Evolutionary conservation across 305 asterid species (phyloP), one percentile per base, ranked within the genome.

Genomic region (Galium porrigens): DNA sequence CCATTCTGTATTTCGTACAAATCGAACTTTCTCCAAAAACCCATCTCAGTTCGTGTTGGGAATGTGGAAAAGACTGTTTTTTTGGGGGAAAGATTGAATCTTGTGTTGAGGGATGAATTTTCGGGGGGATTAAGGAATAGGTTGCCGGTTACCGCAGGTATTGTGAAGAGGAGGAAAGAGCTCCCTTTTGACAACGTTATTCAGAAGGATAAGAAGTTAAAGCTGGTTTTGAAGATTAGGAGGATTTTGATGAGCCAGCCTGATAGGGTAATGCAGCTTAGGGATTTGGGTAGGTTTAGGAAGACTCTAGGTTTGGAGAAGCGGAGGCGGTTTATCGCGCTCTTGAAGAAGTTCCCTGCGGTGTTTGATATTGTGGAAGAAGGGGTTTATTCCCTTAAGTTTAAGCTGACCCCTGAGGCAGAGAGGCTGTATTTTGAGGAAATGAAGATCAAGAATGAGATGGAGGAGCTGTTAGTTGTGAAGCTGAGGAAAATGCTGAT

Each of bases 191-290:
- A 92, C 74, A 89, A 83, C 74, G 99, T 92, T 57, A 92, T 92
- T 74, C 94, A 89, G 76, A 89, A 83, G 88, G 99, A 92, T 25
- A 92, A 92, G 88, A 92, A 89, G 87, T 86, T 92, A 27, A 92
- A 80, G 59, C 63, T 92, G 79, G 99, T 86, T 42, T 67, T 92
- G 72, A 89, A 84, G 65, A 89, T 92, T 68, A 83, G 97, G 76
- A 89, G 81, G 82, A 83, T 92, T 80, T 69, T 92, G 65, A 81
- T 86, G 86, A 82, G 84, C 70, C 99, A 92, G 37, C 96, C 95
- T 22, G 81, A 92, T 78, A 81, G 91, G 70, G 73, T 82, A 32
- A 89, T 92, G 99, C 72, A 83, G 9, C 88, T 92, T 56, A 82
- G 89, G 2, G 84, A 92, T 22, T 65, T 92, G 82, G 99, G 99